These are phyloP conservation scores for Boletus fagicola DNA, from an alignment of 768 basidiomycete genomes.

Conservation along the genomic window DNA sequence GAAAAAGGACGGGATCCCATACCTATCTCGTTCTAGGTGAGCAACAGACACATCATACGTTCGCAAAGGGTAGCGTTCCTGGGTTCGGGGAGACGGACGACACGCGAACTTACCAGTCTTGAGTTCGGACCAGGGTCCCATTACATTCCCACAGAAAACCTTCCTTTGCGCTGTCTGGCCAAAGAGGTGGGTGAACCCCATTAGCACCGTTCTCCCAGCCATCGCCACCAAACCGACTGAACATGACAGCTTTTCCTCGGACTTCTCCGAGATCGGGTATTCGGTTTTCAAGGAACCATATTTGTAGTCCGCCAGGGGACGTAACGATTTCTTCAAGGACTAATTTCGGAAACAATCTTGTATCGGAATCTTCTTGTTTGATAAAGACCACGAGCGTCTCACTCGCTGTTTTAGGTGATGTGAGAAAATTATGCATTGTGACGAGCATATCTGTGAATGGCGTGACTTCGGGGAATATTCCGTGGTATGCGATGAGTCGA, in stretches of 20 bases:
- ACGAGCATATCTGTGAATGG: conserved; percentile 65
- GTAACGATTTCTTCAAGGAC: conserved; percentile 63
- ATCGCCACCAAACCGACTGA: conserved; percentile 71
- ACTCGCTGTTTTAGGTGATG: conserved; percentile 47
- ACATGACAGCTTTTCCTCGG: conserved; percentile 79
- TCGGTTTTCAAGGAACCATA: conserved; percentile 84
- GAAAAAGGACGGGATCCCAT: conserved; percentile 74
- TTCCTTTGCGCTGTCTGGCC: conserved; percentile 75
- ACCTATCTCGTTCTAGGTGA: conserved; percentile 47
- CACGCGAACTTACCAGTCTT: conserved; percentile 69
- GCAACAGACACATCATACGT: not conserved
- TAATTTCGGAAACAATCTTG: conserved; percentile 54
- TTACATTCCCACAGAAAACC: conserved; percentile 82
- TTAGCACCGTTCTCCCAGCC: conserved; percentile 74
- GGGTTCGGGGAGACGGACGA: not conserved
- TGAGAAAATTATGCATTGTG: conserved; percentile 63
- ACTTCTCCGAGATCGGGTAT: conserved; percentile 82
- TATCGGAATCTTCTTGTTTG: conserved; percentile 78
- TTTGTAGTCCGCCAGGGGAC: conserved; percentile 48
- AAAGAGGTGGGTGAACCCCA: conserved; percentile 83
- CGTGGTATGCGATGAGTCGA: conserved; percentile 76
- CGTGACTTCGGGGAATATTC: conserved; percentile 66
- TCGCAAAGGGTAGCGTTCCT: not conserved
- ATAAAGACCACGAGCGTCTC: conserved; percentile 87
- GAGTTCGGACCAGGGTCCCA: conserved; percentile 64